Evolutionary conservation across 176 grass and related monocot species (phyloP).

Genomic region (Metroxylon sagu): DNA sequence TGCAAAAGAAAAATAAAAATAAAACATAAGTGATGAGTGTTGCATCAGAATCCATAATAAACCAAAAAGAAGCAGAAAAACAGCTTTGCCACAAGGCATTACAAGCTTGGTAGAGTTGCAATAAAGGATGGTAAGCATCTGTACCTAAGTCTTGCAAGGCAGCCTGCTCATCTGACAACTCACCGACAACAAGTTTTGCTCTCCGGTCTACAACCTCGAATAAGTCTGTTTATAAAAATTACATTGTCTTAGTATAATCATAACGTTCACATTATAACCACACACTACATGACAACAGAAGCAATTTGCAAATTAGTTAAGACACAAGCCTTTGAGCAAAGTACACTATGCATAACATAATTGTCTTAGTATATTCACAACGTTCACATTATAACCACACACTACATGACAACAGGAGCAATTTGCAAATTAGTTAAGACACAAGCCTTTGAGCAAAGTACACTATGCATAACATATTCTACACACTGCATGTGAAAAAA

Average conservation of each 20-base stretch:
- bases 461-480: too few relatives aligned
- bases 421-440: too few relatives aligned
- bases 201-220: conserved; percentile 92
- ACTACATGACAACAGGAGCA: neutral
- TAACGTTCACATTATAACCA: conserved; percentile 14
- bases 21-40: conserved; percentile 9
- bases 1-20: conserved; percentile 22
- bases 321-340: too few relatives aligned
- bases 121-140: neutral
- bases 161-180: conserved; percentile 72
- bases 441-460: too few relatives aligned
- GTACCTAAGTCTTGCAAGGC: conserved; percentile 63
- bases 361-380: conserved; percentile 13
- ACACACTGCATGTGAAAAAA: too few relatives aligned
- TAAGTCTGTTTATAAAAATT: conserved; percentile 47
- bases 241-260: neutral
- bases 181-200: conserved; percentile 81
- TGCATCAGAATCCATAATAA: conserved; percentile 13
- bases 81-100: neutral
- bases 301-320: too few relatives aligned
- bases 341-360: too few relatives aligned
- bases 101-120: too few relatives aligned
- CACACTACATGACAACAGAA: neutral
- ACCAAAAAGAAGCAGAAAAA: conserved; percentile 4
- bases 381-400: conserved; percentile 13